Evolutionary conservation across 306 rosid species (phyloP), one percentile per base, ranked within the genome.

Genomic region (Mucuna pruriens): DNA sequence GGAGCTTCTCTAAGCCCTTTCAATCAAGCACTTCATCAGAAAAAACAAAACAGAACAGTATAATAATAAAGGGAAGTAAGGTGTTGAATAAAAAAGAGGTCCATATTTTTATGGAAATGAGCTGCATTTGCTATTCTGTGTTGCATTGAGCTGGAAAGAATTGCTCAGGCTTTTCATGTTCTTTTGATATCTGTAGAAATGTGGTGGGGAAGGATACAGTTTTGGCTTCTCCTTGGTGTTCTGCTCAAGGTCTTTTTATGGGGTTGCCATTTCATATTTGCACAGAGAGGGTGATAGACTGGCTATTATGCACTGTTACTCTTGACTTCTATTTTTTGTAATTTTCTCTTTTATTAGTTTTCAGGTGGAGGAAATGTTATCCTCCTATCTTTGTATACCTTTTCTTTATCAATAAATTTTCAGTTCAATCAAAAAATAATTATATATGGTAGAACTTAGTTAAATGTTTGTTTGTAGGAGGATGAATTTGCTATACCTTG

Each of bases 401-500:
- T 44, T 57, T 19, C 12, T 31, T 51, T 44, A 68, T 20, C 60
- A 15, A 45, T 31, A 45, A 58, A 71, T 5, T 44, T 40, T 2
- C 6, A 7, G 23, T 70, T 79, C 34, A 42, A 33, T 45, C 29
- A 4, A 60, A 51, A 40, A 11, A 44, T 40, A 20, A 36, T 13
- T 70, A 42, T 15, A 62, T 57, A 74, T 36, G 13, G 45, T 68
- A 75, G 40, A 38, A 74, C 17, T 23, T 39, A 8, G 6, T 51
- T 44, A 69, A 63, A 57, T 78, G 40, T 4, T 49, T 78, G 40
- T 4, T 49, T 20, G 65, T 26, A 33, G 36, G 39, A 67, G 65
- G 74, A 83, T 33, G 39, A 82, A 48, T 40, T 69, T 19, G 76
- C 36, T 20, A 34, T 85, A 95, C 99, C 99, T 90, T 91, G 89